Percentiles rank a stretch among this genome's conserved stretches.
These are phyloP conservation scores for Fusarium pseudograminearum DNA, from an alignment of 2,329 filamentous ascomycete genomes.

Conservation along the genomic window DNA sequence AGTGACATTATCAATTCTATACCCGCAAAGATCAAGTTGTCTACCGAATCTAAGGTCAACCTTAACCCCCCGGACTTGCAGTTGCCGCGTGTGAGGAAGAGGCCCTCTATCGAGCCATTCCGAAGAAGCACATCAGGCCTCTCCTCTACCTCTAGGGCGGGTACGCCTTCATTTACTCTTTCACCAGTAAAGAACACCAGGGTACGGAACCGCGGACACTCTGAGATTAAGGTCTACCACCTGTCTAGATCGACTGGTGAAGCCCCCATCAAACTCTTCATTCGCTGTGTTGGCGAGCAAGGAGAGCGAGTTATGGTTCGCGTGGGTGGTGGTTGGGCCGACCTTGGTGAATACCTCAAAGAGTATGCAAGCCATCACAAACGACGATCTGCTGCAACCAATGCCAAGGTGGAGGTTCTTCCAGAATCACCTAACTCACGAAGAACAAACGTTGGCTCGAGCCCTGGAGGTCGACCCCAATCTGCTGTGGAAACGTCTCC, in stretches of 20 bases:
- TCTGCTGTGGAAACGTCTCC: conserved; percentile 56
- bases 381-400: conserved; percentile 67
- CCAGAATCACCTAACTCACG: conserved; percentile 47
- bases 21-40: conserved; percentile 82
- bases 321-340: conserved; percentile 97
- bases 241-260: conserved; percentile 85
- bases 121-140: conserved; percentile 64
- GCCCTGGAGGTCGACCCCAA: conserved; percentile 56
- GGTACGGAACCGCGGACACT: conserved; percentile 64
- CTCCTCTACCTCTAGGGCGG: conserved; percentile 66
- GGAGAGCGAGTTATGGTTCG: conserved; percentile 97
- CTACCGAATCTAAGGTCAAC: conserved; percentile 64
- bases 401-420: conserved; percentile 69
- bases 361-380: conserved; percentile 95
- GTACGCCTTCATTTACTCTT: conserved; percentile 76
- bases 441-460: conserved; percentile 54
- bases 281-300: conserved; percentile 89
- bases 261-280: conserved; percentile 92
- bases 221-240: conserved; percentile 92
- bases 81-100: conserved; percentile 61
- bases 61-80: conserved; percentile 70
- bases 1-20: conserved; percentile 81
- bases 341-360: conserved; percentile 92
- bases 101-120: conserved; percentile 57
- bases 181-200: conserved; percentile 70